These are phyloP conservation scores for Daldinia bambusicola DNA, from an alignment of 495 filamentous ascomycete genomes.

Conservation along the genomic window DNA sequence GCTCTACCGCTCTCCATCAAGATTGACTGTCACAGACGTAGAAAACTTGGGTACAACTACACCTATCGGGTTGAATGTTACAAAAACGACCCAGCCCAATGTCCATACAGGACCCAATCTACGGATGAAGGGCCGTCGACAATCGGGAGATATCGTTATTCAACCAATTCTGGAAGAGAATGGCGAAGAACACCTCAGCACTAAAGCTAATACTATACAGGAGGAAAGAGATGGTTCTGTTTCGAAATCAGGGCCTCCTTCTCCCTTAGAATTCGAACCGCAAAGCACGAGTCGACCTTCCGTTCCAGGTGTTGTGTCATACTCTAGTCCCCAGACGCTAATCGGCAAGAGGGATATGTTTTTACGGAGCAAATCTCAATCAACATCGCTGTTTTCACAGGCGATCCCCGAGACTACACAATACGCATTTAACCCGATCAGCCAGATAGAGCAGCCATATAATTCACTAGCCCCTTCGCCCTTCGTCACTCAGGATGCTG, in stretches of 20 bases:
- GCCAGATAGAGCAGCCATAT: constrained; percentile 48
- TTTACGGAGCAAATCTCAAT: constrained; percentile 62
- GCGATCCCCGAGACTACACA: constrained; percentile 36
- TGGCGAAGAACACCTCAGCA: constrained; percentile 34
- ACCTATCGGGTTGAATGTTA: constrained; percentile 41
- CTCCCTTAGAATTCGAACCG: constrained; percentile 31
- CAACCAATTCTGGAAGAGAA: constrained; percentile 56
- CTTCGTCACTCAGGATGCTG: constrained; percentile 52
- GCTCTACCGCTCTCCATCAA: constrained; percentile 55
- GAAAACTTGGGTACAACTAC: constrained; percentile 55
- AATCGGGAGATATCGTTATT: constrained; percentile 45
- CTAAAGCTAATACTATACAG: constrained; percentile 30
- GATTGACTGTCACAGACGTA: constrained; percentile 53
- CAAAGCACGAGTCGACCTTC: constrained; percentile 38
- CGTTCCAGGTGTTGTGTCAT: constrained; percentile 50
- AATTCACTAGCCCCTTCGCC: constrained; percentile 43
- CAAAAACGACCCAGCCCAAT: constrained; percentile 25
- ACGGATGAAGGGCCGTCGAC: constrained; percentile 35
- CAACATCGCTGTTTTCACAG: constrained; percentile 44
- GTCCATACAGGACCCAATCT: constrained; percentile 34
- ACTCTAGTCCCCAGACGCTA: constrained; percentile 62
- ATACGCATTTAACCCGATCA: constrained; percentile 44
- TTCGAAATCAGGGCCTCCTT: constrained; percentile 26
- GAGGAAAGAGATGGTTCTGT: constrained; percentile 26
- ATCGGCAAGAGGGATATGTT: constrained; percentile 71